Percentiles rank a stretch among this genome's conserved stretches.
phyloP scores from a whole-genome alignment of 2,329 filamentous ascomycete species.

The Elsinoe fawcettii region DNA sequence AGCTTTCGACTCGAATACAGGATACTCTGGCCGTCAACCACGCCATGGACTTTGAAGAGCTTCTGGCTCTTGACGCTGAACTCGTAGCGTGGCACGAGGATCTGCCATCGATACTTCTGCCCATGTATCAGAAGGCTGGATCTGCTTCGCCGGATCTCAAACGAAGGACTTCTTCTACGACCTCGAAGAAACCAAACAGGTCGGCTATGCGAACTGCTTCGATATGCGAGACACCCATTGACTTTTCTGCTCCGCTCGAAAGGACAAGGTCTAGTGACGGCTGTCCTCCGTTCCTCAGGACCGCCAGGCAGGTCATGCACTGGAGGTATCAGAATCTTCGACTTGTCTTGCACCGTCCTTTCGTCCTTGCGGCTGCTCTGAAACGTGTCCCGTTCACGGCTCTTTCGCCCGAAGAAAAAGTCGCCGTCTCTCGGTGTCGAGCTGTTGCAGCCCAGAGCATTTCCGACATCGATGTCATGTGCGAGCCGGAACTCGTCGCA shows the following conservation, averaged over 20 bases:
- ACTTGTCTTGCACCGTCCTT: constrained; percentile 66
- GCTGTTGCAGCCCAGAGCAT: constrained; percentile 63
- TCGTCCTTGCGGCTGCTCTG: constrained; percentile 57
- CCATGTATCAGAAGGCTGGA: constrained; percentile 3
- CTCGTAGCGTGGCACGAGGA: constrained; percentile 65
- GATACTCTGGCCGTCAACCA: constrained; percentile 65
- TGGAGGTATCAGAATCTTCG: constrained; percentile 75
- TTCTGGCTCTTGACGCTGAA: constrained; percentile 58
- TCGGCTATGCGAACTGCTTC: background rate
- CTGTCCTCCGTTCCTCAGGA: constrained; percentile 62
- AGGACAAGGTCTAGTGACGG: constrained; percentile 30
- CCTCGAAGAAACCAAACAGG: background rate
- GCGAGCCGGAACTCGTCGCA: constrained; percentile 64
- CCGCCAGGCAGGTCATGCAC: constrained; percentile 67
- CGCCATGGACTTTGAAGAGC: constrained; percentile 58
- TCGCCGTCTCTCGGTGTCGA: constrained; percentile 61
- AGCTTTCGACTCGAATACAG: constrained; percentile 69
- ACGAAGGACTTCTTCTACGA: constrained; percentile 17
- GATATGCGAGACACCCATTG: constrained; percentile 28
- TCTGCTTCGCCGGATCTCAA: constrained; percentile 15
- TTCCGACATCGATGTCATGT: constrained; percentile 62
- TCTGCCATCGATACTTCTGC: constrained; percentile 46
- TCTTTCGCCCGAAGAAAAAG: constrained; percentile 55
- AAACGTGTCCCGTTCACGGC: constrained; percentile 44
- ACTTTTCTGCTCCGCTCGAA: constrained; percentile 54